A percentile compares a stretch with the other conserved stretches of the same genome.
Conservation (phyloP, 139 green algal genomes). For the Tetradesmus lagerheimii region DNA sequence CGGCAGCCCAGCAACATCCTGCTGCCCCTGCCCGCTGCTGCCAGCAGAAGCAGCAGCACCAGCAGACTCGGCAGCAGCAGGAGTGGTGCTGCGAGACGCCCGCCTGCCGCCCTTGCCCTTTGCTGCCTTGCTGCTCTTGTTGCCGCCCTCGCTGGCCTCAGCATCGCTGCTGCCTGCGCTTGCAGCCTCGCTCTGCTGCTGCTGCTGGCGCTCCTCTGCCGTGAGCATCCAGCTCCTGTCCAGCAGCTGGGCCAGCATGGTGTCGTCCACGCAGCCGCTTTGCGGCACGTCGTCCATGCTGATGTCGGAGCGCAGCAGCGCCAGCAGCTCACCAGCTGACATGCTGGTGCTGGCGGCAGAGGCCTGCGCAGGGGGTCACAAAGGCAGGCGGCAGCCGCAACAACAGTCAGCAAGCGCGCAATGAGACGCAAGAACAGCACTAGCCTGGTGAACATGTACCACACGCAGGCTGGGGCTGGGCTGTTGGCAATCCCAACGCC, state of each 20-base stretch:
- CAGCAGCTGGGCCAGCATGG: conserved; percentile 76
- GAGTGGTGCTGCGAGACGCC: background rate
- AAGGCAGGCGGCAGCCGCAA: background rate
- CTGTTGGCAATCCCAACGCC: too few species aligned
- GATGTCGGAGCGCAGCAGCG: conserved; percentile 77
- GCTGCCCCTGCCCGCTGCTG: background rate
- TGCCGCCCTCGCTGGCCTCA: background rate
- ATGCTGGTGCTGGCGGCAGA: conserved; percentile 42
- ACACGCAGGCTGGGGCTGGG: too few species aligned
- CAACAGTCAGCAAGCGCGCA: background rate
- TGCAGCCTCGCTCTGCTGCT: background rate
- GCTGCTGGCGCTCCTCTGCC: background rate
- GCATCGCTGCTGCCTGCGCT: background rate
- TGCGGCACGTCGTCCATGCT: conserved; percentile 74
- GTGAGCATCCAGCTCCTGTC: conserved; percentile 61
- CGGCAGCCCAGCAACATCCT: conserved; percentile 50
- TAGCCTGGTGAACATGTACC: background rate
- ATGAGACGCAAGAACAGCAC: background rate
- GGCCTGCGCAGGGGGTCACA: background rate
- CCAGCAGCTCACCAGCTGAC: conserved; percentile 81
- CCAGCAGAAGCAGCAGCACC: background rate
- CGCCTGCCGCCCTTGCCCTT: background rate
- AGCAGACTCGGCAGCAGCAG: background rate
- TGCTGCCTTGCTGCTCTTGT: background rate
- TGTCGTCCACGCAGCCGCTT: conserved; percentile 75